Evolutionary conservation across 1,139 yeast species (phyloP), one percentile per base, ranked within the genome.

Genomic region (Saccharomyces hybrid): DNA sequence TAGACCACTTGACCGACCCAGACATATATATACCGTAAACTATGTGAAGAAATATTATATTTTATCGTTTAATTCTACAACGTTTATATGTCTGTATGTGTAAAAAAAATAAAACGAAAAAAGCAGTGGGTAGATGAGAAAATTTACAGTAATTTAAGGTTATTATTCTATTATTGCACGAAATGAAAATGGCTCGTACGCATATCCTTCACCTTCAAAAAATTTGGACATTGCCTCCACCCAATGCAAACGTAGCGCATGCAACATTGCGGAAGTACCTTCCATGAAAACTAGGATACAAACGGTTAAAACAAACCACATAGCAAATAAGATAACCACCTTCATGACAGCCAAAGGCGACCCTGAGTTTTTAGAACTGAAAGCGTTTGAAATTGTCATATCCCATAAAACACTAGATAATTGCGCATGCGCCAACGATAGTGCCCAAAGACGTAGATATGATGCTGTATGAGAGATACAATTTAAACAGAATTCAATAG

Each of bases 211-310:
- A 72, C 95, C 95, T 69, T 84, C 91, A 62, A 86, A 86, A 71
- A 82, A 86, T 73, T 86, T 86, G 57, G 90, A 84, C 95, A 86
- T 86, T 44, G 90, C 81, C 70, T 86, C 95, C 55, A 86, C 95
- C 95, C 95, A 86, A 69, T 86, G 95, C 68, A 86, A 78, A 77
- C 95, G 83, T 68, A 86, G 78, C 28, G 91, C 82, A 70, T 86
- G 95, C 69, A 86, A 78, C 95, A 86, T 86, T 47, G 95, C 95
- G 41, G 91, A 85, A 0, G 95, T 86, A 61, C 95, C 95, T 72
- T 86, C 95, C 95, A 86, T 86, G 53, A 83, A 73, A 27, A 86
- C 95, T 69, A 86, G 77, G 59, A 86, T 85, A 64, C 82, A 80
- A 31, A 85, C 86, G 0, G 93, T 84, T 62, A 86, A 74, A 3